Evolutionary conservation across 116 monocot genomes (phyloP), one percentile per base, ranked within the genome.

Genomic region (Phalaenopsis hybrid): DNA sequence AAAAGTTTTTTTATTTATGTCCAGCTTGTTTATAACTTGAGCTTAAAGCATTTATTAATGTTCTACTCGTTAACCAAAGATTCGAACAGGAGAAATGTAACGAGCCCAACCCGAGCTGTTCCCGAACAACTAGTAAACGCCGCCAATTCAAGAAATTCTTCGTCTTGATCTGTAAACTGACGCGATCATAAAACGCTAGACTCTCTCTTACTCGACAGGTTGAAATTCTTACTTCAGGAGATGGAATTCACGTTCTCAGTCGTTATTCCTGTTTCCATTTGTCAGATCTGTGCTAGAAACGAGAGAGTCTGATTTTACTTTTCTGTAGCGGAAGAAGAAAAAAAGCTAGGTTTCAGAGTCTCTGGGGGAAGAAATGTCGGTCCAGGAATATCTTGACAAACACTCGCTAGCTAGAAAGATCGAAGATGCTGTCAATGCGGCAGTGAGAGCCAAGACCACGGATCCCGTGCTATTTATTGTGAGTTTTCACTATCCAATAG

Each of bases 361-460:
- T 77, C 13, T 77, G 11, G 52, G 4, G 15, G 58, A 55, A 63
- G 75, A 84, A 50, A 94, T 92, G 94, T 96, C 94, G 78, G 92
- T 96, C 43, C 96, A 96, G 91, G 94, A 94, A 85, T 96, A 96
- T 79, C 85, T 96, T 33, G 92, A 94, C 87, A 92, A 94, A 87
- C 91, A 94, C 84, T 63, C 86, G 88, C 92, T 96, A 21, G 89
- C 96, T 41, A 89, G 96, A 33, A 94, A 88, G 94, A 94, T 96
- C 84, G 96, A 96, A 87, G 94, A 96, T 75, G 94, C 96, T 69
- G 97, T 98, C 78, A 98, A 93, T 84, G 97, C 95, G 5, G 95
- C 97, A 4, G 97, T 98, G 76, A 83, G 95, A 78, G 93, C 97
- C 51, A 98, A 98, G 79, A 74, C 97, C 11, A 43, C 91, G 45